Percentiles rank a stretch among this genome's conserved stretches.
These are phyloP conservation scores for Yamadazyma sp. DNA, from an alignment of 805 yeast species.

Conservation along the genomic window DNA sequence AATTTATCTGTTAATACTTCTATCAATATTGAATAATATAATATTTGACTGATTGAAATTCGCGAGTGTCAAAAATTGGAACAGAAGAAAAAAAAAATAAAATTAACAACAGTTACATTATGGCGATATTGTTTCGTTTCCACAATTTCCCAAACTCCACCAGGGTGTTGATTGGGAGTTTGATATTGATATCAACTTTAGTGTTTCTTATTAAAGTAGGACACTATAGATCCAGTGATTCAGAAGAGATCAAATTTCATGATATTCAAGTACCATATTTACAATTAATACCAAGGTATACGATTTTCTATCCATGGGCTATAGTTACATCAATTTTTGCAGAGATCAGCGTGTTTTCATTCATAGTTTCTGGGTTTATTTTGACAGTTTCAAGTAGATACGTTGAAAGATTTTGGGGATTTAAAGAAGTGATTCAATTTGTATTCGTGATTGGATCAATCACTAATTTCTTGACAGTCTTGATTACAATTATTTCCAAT, in stretches of 20 bases:
- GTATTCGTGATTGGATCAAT: constrained; percentile 51
- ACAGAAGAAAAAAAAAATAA: too few relatives aligned
- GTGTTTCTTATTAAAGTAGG: constrained; percentile 13
- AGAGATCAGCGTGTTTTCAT: constrained; percentile 49
- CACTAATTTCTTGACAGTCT: constrained; percentile 53
- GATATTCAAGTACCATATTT: constrained; percentile 52
- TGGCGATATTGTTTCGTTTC: constrained; percentile 8
- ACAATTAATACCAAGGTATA: constrained; percentile 61
- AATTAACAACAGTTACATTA: not conserved
- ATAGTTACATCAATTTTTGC: constrained; percentile 61
- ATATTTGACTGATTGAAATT: too few relatives aligned
- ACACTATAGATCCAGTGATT: constrained; percentile 13
- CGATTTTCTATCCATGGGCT: constrained; percentile 63
- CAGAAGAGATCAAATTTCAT: constrained; percentile 21
- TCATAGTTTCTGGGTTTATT: constrained; percentile 35
- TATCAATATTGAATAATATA: too few relatives aligned
- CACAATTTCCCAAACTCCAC: constrained; percentile 46
- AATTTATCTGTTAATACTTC: too few relatives aligned
- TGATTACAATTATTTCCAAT: constrained; percentile 38
- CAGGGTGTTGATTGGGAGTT: constrained; percentile 37
- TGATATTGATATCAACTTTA: constrained; percentile 34
- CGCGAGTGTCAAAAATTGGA: too few relatives aligned
- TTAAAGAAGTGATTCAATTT: constrained; percentile 47
- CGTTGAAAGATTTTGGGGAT: constrained; percentile 52
- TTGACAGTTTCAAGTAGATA: constrained; percentile 42